Percentiles rank a stretch among this genome's conserved stretches.
These are phyloP conservation scores for Pseudogymnoascus sp. DNA, from an alignment of 2,329 filamentous ascomycete genomes.

Conservation along the genomic window DNA sequence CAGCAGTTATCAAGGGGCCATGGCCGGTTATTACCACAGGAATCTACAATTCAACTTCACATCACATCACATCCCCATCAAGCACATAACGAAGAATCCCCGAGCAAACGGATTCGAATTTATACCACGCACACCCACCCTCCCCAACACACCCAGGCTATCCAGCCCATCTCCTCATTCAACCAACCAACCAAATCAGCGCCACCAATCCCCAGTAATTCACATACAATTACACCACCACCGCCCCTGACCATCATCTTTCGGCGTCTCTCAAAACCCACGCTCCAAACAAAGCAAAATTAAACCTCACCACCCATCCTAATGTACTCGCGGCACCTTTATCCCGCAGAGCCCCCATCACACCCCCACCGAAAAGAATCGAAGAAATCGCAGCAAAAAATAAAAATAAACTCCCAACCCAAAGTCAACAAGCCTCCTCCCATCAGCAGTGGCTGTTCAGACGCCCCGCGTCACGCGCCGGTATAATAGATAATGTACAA, in stretches of 20 bases:
- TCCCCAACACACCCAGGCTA: background rate
- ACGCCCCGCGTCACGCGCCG: background rate
- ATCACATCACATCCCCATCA: background rate
- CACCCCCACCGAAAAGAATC: background rate
- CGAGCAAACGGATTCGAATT: background rate
- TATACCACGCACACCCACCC: background rate
- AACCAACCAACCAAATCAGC: background rate
- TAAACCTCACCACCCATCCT: background rate
- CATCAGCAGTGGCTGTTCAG: background rate
- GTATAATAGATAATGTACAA: constrained; percentile 5
- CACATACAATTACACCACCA: constrained; percentile 1
- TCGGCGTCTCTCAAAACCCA: background rate
- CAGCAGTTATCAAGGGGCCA: background rate
- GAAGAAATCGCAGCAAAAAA: background rate
- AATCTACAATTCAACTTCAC: background rate
- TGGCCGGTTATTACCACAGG: background rate
- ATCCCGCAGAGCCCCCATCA: background rate
- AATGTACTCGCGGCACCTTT: background rate
- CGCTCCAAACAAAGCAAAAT: background rate
- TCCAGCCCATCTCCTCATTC: background rate
- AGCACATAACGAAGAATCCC: background rate
- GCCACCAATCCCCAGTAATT: background rate
- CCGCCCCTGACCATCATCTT: no score
- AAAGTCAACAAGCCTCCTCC: background rate
- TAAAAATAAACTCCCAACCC: background rate